A percentile compares a stretch with the other conserved stretches of the same genome.
phyloP scores from a whole-genome alignment of 257 asterid species.

The Fraxinus anomala region DNA sequence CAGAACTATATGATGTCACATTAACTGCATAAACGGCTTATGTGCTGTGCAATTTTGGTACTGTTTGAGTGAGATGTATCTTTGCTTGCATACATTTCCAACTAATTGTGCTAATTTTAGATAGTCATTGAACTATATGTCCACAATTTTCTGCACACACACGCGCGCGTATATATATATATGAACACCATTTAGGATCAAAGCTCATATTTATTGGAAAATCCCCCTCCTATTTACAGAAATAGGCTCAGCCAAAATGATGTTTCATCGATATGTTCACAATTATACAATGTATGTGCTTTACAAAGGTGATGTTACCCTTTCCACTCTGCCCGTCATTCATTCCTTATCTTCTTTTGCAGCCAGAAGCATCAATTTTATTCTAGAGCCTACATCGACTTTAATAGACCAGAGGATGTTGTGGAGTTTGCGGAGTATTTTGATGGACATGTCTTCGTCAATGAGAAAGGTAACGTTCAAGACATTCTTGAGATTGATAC shows the following conservation, averaged over 20 bases:
- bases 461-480: slow-evolving; percentile 77
- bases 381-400: slow-evolving; percentile 83
- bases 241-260: not conserved
- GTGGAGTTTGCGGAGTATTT: slow-evolving; percentile 91
- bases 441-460: slow-evolving; percentile 90
- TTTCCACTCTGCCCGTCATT: not conserved
- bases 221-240: not conserved
- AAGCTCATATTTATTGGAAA: not conserved
- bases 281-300: not conserved
- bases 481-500: slow-evolving; percentile 22
- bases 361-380: slow-evolving; percentile 68
- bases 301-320: not conserved
- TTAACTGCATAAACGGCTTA: not conserved
- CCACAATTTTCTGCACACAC: not conserved
- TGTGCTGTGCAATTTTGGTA: not conserved
- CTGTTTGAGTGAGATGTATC: not conserved
- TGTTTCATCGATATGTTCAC: slow-evolving; percentile 2
- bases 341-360: slow-evolving; percentile 43
- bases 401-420: slow-evolving; percentile 79
- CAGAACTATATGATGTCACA: not conserved
- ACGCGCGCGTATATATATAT: not conserved
- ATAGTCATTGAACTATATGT: not conserved
- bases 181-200: not conserved
- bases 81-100: not conserved
- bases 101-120: not conserved